Percentiles rank a stretch among this genome's conserved stretches.
These are phyloP conservation scores for Cinnamomum micranthum DNA, from an alignment of 164 flowering plant genomes.

Conservation along the genomic window DNA sequence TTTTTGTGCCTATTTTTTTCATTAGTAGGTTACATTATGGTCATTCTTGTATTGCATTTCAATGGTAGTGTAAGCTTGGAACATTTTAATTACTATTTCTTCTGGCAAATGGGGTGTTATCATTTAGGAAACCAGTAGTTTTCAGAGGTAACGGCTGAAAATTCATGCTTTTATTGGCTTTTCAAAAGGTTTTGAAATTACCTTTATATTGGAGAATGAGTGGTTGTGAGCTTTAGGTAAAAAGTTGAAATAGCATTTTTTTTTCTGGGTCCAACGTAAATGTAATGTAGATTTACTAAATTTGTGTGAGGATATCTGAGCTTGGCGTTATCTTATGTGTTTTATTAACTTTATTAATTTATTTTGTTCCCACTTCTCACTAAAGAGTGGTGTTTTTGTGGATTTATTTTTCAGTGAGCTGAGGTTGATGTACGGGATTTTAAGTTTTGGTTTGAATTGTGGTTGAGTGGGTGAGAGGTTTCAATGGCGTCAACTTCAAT, in stretches of 20 bases:
- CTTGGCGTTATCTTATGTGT: background rate
- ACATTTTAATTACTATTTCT: no score
- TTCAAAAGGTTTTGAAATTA: background rate
- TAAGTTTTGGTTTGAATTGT: background rate
- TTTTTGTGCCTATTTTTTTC: no score
- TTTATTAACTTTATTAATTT: background rate
- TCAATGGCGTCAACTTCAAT: constrained; percentile 22
- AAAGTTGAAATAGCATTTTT: background rate
- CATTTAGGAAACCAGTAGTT: background rate
- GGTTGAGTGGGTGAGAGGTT: background rate
- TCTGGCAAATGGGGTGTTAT: no score
- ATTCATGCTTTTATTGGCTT: background rate
- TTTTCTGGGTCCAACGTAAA: background rate
- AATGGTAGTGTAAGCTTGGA: no score
- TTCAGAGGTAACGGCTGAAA: background rate
- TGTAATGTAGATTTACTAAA: background rate
- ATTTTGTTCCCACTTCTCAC: background rate
- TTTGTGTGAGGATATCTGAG: background rate
- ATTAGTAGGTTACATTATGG: no score
- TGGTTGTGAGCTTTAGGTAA: background rate
- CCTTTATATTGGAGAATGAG: background rate
- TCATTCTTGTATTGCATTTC: no score
- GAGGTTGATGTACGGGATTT: background rate
- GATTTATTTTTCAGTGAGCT: background rate
- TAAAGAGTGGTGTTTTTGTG: background rate